Evolutionary conservation across 805 yeast genomes (phyloP).

Genomic region (Hanseniaspora occidentalis): DNA sequence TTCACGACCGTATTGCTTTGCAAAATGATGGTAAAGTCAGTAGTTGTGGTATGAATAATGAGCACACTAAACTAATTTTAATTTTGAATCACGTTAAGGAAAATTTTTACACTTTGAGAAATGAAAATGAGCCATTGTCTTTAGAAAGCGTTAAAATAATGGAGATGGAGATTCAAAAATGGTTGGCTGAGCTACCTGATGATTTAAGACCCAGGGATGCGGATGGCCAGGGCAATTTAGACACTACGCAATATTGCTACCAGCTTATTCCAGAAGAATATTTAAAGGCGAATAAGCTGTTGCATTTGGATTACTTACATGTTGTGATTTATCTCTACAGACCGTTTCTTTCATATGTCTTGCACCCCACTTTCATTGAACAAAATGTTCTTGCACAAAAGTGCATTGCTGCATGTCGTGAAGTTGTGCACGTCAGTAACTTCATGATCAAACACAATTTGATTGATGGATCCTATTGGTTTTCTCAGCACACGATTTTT

Average conservation of each 20-base stretch:
- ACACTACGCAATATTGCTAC: too few species aligned
- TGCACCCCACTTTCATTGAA: constrained; percentile 37
- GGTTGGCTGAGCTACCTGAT: constrained; percentile 60
- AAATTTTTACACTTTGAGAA: constrained; percentile 58
- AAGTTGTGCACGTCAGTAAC: constrained; percentile 68
- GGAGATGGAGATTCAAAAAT: constrained; percentile 54
- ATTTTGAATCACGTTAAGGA: constrained; percentile 58
- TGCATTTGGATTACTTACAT: constrained; percentile 61
- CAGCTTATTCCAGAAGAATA: constrained; percentile 48
- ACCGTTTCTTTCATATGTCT: constrained; percentile 63
- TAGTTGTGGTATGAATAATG: constrained; percentile 70
- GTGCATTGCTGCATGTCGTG: constrained; percentile 73
- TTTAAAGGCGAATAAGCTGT: constrained; percentile 58
- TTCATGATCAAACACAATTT: constrained; percentile 64
- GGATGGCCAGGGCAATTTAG: too few species aligned
- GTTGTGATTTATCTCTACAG: constrained; percentile 73
- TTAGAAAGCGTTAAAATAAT: constrained; percentile 38
- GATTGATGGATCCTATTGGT: constrained; percentile 83
- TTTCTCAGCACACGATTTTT: constrained; percentile 77
- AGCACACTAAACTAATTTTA: constrained; percentile 64
- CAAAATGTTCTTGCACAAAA: constrained; percentile 66
- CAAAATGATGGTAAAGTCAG: constrained; percentile 44
- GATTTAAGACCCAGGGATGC: constrained; percentile 45
- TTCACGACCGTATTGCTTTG: constrained; percentile 43
- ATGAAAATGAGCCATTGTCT: constrained; percentile 11